Base-by-base conservation (phyloP, 2,329 filamentous ascomycete genomes). In the Alternaria dauci region DNA sequence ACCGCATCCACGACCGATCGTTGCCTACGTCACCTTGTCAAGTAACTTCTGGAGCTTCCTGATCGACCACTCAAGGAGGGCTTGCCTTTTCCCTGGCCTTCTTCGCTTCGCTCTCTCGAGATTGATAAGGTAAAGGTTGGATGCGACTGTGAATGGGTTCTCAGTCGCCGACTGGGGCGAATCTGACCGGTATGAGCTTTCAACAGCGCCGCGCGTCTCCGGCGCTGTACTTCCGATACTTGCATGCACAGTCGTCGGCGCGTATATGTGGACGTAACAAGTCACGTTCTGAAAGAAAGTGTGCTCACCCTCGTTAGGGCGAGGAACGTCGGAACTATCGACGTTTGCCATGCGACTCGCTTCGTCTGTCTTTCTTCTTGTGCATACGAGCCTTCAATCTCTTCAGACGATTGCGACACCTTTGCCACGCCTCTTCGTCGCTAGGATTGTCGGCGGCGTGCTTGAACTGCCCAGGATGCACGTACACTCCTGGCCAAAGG, bases 381-480 rank as follows among this genome's bases (percentile, higher is more conserved):
- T 39, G 20, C 23, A 63, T 9, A 46, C 41, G 52, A 12, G 48
- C 48, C 42, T 52, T 53, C 25, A 68, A 44, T 55, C 62, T 68
- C 51, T 57, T 63, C 39, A 65, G 53, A 14, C 61, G 56, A 42
- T 63, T 43, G 12, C 65, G 55, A 44, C 61, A 66, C 34, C 72
- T 61, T 47, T 71, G 57, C 71, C 66, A 75, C 16, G 62, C 67
- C 12, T 72, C 68, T 5, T 59, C 50, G 9, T 69, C 62, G 51
- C 20, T 46, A n/a, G 52, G 56, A 9, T 42, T 61, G 30, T 61
- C 59, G 8, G 55, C 47, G 4, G 63, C 34, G 46, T 64, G 52
- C 25, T 61, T 66, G 36, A 75, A 75, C 1, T 59, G 43, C 7
- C 71, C 71, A 3, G 71, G 71, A 51, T 68, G 59, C n/a, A 73